These are phyloP conservation scores for Exophiala bonariae DNA, from an alignment of 2,329 filamentous ascomycete genomes.

Conservation along the genomic window DNA sequence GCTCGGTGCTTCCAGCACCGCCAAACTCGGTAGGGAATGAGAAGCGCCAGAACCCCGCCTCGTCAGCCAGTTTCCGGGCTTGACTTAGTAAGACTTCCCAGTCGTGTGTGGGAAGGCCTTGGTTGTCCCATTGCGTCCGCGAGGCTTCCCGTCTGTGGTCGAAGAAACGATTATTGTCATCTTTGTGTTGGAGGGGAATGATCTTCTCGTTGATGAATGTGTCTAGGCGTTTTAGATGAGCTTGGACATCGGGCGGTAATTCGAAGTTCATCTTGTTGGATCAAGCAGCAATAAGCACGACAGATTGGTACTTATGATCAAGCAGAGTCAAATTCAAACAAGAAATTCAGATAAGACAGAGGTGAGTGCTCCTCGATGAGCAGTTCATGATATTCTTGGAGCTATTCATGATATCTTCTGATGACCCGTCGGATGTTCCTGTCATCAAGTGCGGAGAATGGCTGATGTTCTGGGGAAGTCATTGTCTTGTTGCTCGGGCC, in stretches of 20 bases:
- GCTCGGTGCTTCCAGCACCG: constrained; percentile 49
- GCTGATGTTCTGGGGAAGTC: no score
- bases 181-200: constrained; percentile 52
- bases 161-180: constrained; percentile 66
- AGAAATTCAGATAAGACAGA: no score
- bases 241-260: constrained; percentile 50
- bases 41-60: constrained; percentile 62
- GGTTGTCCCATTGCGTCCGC: constrained; percentile 60
- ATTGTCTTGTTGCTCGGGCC: no score
- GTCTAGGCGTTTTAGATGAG: constrained; percentile 54
- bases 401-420: no score
- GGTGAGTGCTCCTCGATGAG: no score
- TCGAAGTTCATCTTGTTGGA: constrained; percentile 53
- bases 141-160: constrained; percentile 64
- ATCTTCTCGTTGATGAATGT: constrained; percentile 58
- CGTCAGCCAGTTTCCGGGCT: constrained; percentile 54
- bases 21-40: constrained; percentile 58
- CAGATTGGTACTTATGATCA: no score
- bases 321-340: no score
- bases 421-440: no score
- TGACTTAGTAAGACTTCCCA: constrained; percentile 58
- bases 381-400: no score
- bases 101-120: constrained; percentile 56
- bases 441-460: no score
- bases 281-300: neutral